These are phyloP conservation scores for Isochrysis galbana DNA, from an alignment of 78 protist species.

Conservation along the genomic window DNA sequence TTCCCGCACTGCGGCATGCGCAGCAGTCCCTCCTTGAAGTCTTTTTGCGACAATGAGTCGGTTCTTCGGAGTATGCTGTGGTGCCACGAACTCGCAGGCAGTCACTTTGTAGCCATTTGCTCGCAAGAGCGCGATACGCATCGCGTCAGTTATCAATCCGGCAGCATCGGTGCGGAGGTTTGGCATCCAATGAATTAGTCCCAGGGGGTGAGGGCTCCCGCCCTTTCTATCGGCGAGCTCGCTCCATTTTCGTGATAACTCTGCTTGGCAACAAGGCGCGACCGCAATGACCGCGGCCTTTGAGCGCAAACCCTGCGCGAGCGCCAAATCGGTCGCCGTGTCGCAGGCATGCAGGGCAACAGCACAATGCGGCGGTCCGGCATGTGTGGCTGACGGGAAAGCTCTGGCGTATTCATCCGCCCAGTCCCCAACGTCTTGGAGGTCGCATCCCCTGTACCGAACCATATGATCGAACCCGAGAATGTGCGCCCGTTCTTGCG, in stretches of 20 bases:
- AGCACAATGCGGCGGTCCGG: not conserved
- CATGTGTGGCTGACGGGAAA: too few relatives aligned
- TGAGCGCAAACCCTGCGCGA: not conserved
- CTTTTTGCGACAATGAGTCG: not conserved
- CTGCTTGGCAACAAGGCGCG: constrained; percentile 12
- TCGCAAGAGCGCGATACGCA: not conserved
- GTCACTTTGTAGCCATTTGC: not conserved
- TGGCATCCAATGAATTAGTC: not conserved
- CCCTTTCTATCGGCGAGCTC: not conserved
- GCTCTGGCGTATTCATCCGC: not conserved
- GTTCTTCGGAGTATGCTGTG: not conserved
- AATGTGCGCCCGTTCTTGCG: not conserved
- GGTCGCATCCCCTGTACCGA: too few relatives aligned
- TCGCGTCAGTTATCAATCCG: not conserved
- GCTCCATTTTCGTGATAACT: not conserved
- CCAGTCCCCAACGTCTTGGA: not conserved
- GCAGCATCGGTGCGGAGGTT: not conserved
- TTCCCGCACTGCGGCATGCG: not conserved
- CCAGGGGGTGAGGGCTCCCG: not conserved
- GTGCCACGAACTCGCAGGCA: not conserved
- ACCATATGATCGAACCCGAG: not conserved
- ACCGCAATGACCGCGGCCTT: not conserved
- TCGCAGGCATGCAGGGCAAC: constrained; percentile 6
- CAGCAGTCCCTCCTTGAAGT: not conserved
- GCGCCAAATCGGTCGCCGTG: not conserved